Conservation (phyloP, 176 grass and related monocot genomes). For the Dactylis glomerata region DNA sequence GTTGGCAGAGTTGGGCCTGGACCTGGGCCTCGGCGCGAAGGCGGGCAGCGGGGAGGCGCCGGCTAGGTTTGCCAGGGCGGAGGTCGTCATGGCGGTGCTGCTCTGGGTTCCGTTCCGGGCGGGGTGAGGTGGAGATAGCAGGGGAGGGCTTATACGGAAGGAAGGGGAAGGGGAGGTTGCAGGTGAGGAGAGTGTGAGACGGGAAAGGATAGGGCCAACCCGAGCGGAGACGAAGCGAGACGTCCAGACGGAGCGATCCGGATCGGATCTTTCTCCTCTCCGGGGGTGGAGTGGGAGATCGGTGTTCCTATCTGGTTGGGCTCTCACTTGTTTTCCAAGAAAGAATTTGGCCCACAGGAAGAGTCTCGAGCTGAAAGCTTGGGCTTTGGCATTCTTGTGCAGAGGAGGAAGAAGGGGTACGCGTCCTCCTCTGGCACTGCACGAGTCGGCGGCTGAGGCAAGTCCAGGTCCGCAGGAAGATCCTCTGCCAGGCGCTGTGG, state of each 20-base stretch:
- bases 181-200: background rate
- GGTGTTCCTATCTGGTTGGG: no score
- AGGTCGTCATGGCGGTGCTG: conserved; percentile 31
- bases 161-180: background rate
- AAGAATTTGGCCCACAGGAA: no score
- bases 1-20: background rate
- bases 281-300: no score
- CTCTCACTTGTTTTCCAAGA: no score
- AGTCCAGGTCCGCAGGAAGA: background rate
- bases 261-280: no score
- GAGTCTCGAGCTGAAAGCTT: background rate
- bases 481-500: background rate
- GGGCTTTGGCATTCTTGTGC: background rate
- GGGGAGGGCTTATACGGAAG: conserved; percentile 5
- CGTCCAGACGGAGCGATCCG: no score
- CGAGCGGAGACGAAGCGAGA: no score
- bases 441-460: background rate
- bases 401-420: background rate
- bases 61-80: conserved; percentile 26
- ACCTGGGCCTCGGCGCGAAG: conserved; percentile 10
- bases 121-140: background rate
- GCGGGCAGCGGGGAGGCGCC: conserved; percentile 18
- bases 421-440: background rate
- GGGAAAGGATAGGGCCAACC: conserved; percentile 27
- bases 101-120: background rate